Evolutionary conservation across 164 flowering plant species (phyloP), one percentile per base, ranked within the genome.

Genomic region (Umbellularia californica): DNA sequence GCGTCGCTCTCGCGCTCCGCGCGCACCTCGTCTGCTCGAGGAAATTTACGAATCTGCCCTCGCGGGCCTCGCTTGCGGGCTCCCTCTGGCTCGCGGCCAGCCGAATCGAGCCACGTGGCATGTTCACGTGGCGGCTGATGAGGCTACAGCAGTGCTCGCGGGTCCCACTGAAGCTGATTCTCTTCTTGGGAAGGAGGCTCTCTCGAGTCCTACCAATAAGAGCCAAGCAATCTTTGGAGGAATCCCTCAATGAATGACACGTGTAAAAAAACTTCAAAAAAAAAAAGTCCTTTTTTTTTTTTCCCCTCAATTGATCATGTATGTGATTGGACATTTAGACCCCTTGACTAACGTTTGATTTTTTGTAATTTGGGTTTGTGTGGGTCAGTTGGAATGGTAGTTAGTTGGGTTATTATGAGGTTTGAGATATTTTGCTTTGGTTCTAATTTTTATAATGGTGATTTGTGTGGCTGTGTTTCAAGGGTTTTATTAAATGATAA

Each of bases 81-180:
- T 80, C 90, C 63, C 75, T 90, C 33, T 88, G 92, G 94, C 58
- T 77, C 3, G 83, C 86, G 2, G n/a, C 82, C 75, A 84, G 80
- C 74, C 35, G 68, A 5, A 30, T 72, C 51, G 74, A 78, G 52
- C 77, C 77, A 23, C 70, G 33, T n/a, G 58, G 74, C 5, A 17
- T 24, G 28, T 47, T 73, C 51, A 79, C 82, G 79, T 76, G 77
- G 72, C 81, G 79, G 72, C 83, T 88, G 67, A 83, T 64, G 79
- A 81, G 71, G 77, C 65, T 91, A 20, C 89, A 86, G 79, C 72
- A 79, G 77, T 67, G 84, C 2, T 83, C 89, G 1, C 90, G 95
- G 3, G 95, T 88, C 66, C 93, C 91, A 28, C 84, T 83, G n/a
- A 88, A 83, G 80, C 27, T 84, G 58, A 87, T 91, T 51, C n/a